Conservation (phyloP, 1,284 basidiomycete genomes). For the Papiliotrema flavescens region DNA sequence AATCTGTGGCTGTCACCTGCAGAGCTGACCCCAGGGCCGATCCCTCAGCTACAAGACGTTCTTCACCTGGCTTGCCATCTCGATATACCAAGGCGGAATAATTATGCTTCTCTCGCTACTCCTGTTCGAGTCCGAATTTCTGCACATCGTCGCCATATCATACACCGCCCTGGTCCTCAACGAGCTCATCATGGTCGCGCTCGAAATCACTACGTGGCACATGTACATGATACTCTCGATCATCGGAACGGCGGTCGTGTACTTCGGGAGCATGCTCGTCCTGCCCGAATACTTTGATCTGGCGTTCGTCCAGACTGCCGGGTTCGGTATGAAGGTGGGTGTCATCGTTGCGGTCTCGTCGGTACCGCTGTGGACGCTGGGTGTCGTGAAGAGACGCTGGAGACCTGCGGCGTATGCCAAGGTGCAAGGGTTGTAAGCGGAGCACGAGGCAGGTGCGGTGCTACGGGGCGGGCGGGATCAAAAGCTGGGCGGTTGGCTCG, state of each 20-base stretch:
- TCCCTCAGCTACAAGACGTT: constrained; percentile 94
- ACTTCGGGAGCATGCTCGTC: constrained; percentile 87
- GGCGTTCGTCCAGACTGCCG: constrained; percentile 79
- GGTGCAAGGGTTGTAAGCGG: constrained; percentile 45
- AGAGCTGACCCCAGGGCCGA: constrained; percentile 62
- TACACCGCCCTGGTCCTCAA: constrained; percentile 95
- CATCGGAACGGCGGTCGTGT: constrained; percentile 81
- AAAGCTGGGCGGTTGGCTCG: neutral
- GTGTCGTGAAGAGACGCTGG: constrained; percentile 76
- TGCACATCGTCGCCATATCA: constrained; percentile 97
- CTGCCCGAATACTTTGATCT: constrained; percentile 97
- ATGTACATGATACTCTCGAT: constrained; percentile 93
- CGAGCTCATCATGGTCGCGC: constrained; percentile 97
- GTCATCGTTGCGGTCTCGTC: constrained; percentile 92
- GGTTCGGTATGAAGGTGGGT: constrained; percentile 93
- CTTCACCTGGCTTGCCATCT: constrained; percentile 97
- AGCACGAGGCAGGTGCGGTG: neutral
- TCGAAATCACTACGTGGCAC: constrained; percentile 99
- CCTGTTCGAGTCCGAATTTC: constrained; percentile 94
- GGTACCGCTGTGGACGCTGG: constrained; percentile 86
- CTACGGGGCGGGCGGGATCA: neutral
- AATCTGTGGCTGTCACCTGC: neutral
- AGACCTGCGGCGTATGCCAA: constrained; percentile 95
- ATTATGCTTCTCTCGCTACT: constrained; percentile 98
- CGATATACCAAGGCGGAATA: constrained; percentile 94